Base-by-base conservation (phyloP, 495 filamentous ascomycete genomes). In the Antarctomyces pellizariae region DNA sequence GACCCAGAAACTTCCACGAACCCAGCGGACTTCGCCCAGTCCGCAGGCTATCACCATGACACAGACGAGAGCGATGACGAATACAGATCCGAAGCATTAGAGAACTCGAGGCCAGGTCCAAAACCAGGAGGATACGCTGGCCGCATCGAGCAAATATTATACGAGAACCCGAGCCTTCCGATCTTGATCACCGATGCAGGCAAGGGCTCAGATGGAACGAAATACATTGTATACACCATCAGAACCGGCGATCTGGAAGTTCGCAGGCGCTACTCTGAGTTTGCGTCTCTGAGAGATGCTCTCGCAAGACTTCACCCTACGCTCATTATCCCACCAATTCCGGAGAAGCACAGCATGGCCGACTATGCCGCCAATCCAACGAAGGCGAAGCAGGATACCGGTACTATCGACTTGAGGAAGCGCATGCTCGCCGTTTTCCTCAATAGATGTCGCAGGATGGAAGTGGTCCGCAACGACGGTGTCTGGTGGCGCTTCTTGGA, bases 401-500 rank as follows among this genome's bases (percentile, higher is more conserved):
- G 76, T 33, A 95, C 93, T 23, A 97, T 97, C 31, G 86, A 97
- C 35, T 57, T 92, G 20, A 65, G 86, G 27, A 93, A 93, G 46
- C 73, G 86, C 30, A 97, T 97, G 86, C 47, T 97, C 20, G 71
- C 71, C 16, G 83, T 93, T 3, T 97, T 97, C 39, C 45, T 97
- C 17, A 95, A 97, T 41, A 63, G 86, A 17, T 97, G 86, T 47
- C 63, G 79, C 23, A 59, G 63, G 34, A 93, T 95, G 86, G 75
- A 82, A 40, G 78, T 91, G 32, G 71, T 97, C 19, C 64, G 76
- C 16, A 76, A 89, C 31, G 89, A 95, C 44, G 84, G 82, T 4
- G 80, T 95, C 8, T 90, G 82, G 68, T 91, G 84, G 78, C 75
- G 78, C 34, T 97, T 97, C 42, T 56, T 97, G 7, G 86, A 97